These are phyloP conservation scores for Blastobotrys petasosporus DNA, from an alignment of 1,139 yeast species.

Conservation along the genomic window DNA sequence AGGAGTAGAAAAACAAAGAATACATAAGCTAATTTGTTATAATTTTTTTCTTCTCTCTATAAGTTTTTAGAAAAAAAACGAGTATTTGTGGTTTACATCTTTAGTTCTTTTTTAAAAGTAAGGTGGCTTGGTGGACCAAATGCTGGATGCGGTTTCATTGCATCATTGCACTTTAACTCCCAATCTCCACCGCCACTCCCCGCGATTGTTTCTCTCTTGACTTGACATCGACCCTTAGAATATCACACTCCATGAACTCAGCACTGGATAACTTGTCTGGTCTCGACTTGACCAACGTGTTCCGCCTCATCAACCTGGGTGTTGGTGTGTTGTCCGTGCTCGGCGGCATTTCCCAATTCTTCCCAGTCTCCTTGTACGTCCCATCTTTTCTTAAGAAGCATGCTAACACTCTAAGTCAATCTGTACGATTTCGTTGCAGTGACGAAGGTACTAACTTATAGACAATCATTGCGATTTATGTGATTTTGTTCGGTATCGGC, in stretches of 20 bases:
- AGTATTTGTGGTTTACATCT: background rate
- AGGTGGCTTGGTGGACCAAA: no score
- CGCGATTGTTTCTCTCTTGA: background rate
- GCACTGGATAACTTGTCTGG: slow-evolving; percentile 16
- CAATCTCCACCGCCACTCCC: background rate
- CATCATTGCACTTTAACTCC: background rate
- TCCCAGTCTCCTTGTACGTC: slow-evolving; percentile 48
- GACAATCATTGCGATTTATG: slow-evolving; percentile 52
- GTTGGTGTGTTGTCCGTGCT: slow-evolving; percentile 54
- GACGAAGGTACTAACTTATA: slow-evolving; percentile 18
- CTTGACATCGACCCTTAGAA: background rate
- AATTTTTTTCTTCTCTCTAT: slow-evolving; percentile 2
- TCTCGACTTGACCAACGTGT: slow-evolving; percentile 40
- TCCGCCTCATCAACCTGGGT: slow-evolving; percentile 57
- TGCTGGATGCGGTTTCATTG: no score
- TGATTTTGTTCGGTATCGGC: slow-evolving; percentile 49
- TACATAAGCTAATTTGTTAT: slow-evolving; percentile 1
- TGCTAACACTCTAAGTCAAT: slow-evolving; percentile 20
- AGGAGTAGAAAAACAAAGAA: slow-evolving; percentile 6
- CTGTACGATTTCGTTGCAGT: slow-evolving; percentile 13
- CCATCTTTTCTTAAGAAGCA: background rate
- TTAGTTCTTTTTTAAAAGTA: no score
- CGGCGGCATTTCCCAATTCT: slow-evolving; percentile 56
- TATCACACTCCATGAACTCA: background rate
- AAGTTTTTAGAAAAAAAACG: background rate